A percentile compares a stretch with the other conserved stretches of the same genome.
Conservation (phyloP, 495 filamentous ascomycete species). For the Neurospora sp. region DNA sequence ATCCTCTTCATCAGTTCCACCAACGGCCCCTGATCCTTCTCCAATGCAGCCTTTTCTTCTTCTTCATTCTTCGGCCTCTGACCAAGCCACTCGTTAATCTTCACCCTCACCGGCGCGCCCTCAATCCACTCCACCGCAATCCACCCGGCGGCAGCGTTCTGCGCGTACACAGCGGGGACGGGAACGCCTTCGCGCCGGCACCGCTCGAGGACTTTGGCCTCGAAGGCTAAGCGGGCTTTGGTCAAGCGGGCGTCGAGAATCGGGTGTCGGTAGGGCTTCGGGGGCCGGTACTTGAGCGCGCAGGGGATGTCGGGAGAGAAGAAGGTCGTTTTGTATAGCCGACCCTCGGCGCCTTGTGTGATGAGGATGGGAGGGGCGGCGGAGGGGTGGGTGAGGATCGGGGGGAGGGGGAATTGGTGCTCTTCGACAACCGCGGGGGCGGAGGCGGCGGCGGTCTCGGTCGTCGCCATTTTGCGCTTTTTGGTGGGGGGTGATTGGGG, state of each 20-base stretch:
- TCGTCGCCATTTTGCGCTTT: conserved; percentile 5
- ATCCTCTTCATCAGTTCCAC: conserved; percentile 58
- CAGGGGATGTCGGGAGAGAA: conserved; percentile 57
- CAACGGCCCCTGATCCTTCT: conserved; percentile 25
- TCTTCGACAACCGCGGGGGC: background rate
- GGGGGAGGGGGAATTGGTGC: conserved; percentile 45
- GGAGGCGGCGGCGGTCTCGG: background rate
- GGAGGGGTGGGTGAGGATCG: conserved; percentile 51
- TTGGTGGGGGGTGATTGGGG: background rate
- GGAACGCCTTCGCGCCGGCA: conserved; percentile 64
- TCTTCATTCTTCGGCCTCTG: conserved; percentile 29
- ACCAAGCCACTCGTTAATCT: conserved; percentile 55
- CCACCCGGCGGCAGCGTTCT: conserved; percentile 70
- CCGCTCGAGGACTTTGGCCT: conserved; percentile 73
- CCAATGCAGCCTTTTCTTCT: conserved; percentile 27
- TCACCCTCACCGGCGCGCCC: conserved; percentile 56
- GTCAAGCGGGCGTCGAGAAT: conserved; percentile 81
- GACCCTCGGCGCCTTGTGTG: conserved; percentile 89
- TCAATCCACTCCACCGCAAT: conserved; percentile 85
- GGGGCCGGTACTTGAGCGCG: conserved; percentile 86
- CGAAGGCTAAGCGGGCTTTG: conserved; percentile 71
- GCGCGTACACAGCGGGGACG: conserved; percentile 66
- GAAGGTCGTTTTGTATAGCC: conserved; percentile 80
- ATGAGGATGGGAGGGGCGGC: conserved; percentile 51
- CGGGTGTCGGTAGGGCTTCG: conserved; percentile 88